Base-by-base conservation (phyloP, 345 rosid genomes). In the Hibiscus syriacus region DNA sequence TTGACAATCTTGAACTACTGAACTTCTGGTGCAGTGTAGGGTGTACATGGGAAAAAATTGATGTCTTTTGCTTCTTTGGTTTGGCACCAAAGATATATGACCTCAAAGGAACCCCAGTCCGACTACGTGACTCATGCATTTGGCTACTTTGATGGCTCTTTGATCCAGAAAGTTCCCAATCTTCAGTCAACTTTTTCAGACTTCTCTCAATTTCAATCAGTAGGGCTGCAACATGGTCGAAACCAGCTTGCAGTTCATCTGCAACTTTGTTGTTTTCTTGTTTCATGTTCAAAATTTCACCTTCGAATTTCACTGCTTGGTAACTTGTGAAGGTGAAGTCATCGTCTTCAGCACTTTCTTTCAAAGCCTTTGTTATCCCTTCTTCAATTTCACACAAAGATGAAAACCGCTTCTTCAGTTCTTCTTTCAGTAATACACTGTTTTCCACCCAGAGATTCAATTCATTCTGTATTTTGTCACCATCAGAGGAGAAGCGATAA, bases 241-340 rank as follows among this genome's bases (percentile, higher is more conserved):
- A 60, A 46, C 99, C 98, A 0, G 97, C 94, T 70, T 95, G 99
- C 77, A 95, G 63, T 76, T 95, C 98, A 17, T 90, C 86, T 68
- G 89, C 97, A 57, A 95, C 98, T 77, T 88, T 95, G 80, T 87
- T 90, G 57, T 95, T 95, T 81, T 95, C 99, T 65, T 95, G 99
- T 72, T 95, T 95, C 99, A 95, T 95, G 84, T 88, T 95, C 86
- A 92, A 74, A 69, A 92, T 78, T 81, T 95, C 99, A 2, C 98
- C 97, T 73, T 90, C 97, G 77, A 95, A 92, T 72, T 92, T 95
- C 1, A 98, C 99, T 29, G 98, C 99, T 70, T 95, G 96, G 70
- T 84, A 88, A 79, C 97, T 92, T n/a, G 99, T 95, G 69, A 95
- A 95, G 64, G 30, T 84, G 83, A 92, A 88, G 61, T 90, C 98